phyloP scores from a whole-genome alignment of 1,284 basidiomycete genomes.

The Austropuccinia psidii region DNA sequence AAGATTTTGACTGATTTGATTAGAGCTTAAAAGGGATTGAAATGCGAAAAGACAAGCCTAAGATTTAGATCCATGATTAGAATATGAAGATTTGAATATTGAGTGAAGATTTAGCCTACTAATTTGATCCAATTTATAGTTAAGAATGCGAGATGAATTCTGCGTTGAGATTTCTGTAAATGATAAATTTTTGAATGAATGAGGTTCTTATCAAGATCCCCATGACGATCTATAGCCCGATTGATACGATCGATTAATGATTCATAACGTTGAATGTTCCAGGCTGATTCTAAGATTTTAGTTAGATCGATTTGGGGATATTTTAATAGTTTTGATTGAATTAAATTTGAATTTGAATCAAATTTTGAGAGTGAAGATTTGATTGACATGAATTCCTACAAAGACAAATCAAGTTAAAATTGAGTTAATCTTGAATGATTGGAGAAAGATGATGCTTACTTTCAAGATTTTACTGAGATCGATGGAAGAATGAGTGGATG shows the following conservation, averaged over 20 bases:
- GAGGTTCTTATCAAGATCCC: not conserved
- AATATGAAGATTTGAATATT: not conserved
- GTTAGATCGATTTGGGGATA: not conserved
- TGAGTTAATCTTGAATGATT: not conserved
- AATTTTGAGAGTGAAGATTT: too few species aligned
- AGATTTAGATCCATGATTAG: not conserved
- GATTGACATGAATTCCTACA: not conserved
- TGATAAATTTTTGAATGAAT: not conserved
- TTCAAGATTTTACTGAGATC: not conserved
- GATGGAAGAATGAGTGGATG: not conserved
- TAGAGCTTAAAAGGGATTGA: not conserved
- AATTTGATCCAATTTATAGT: constrained; percentile 5
- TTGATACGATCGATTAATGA: not conserved
- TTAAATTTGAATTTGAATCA: not conserved
- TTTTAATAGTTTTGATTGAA: not conserved
- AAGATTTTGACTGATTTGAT: not conserved
- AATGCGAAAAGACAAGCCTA: not conserved
- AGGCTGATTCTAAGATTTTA: not conserved
- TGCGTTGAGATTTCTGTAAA: not conserved
- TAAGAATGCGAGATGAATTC: not conserved
- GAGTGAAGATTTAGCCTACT: not conserved
- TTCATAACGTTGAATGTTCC: constrained; percentile 7
- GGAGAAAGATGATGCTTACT: not conserved
- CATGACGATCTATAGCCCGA: constrained; percentile 7
- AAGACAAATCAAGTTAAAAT: not conserved